phyloP scores from a whole-genome alignment of 306 rosid genomes.

The Spatholobus suberectus region DNA sequence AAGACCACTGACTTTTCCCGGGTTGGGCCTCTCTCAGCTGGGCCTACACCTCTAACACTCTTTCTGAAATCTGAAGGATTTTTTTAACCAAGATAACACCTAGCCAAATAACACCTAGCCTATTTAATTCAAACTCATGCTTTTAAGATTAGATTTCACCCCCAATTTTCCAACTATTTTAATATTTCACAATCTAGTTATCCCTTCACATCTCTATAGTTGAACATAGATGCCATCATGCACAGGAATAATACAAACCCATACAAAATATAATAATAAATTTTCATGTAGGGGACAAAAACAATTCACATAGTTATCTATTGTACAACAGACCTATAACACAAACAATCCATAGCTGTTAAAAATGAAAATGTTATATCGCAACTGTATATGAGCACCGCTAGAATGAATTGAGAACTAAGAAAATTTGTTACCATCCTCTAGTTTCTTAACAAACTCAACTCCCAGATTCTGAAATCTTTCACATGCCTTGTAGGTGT shows the following conservation, averaged over 20 bases:
- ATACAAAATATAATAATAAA: not conserved
- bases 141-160: slow-evolving; percentile 23
- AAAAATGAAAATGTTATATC: not conserved
- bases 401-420: not conserved
- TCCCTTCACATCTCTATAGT: slow-evolving; percentile 7
- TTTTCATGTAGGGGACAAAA: not conserved
- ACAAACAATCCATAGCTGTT: not conserved
- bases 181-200: slow-evolving; percentile 7
- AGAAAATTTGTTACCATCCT: slow-evolving; percentile 67
- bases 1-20: not conserved
- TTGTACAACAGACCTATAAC: slow-evolving; percentile 15
- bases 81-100: not conserved
- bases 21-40: not conserved
- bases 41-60: not conserved
- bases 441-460: slow-evolving; percentile 86
- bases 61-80: not conserved
- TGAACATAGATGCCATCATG: not conserved
- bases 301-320: not conserved
- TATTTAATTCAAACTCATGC: slow-evolving; percentile 27
- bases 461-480: slow-evolving; percentile 88
- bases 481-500: slow-evolving; percentile 90
- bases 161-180: not conserved
- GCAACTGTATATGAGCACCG: not conserved
- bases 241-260: not conserved
- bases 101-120: not conserved